These are phyloP conservation scores for Salix suchowensis DNA, from an alignment of 345 rosid genomes.

Conservation along the genomic window DNA sequence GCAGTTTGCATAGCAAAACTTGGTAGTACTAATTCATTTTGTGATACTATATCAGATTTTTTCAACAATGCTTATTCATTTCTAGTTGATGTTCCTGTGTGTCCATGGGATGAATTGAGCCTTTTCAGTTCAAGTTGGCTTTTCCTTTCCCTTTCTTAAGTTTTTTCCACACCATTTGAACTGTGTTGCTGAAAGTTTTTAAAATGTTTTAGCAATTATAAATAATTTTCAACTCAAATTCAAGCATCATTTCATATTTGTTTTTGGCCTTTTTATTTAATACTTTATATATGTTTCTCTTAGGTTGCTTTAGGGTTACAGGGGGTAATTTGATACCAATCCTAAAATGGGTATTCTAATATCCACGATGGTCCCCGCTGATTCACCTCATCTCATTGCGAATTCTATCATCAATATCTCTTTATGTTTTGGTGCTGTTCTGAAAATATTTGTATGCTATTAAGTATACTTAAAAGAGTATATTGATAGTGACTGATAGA, in stretches of 20 bases:
- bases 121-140: not conserved
- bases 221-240: not conserved
- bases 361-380: not conserved
- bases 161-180: not conserved
- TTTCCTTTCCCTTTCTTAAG: not conserved
- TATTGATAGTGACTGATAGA: not conserved
- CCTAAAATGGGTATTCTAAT: not conserved
- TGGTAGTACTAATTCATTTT: slow-evolving; percentile 4
- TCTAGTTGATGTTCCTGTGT: not conserved
- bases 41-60: not conserved
- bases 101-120: not conserved
- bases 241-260: not conserved
- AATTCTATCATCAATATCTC: not conserved
- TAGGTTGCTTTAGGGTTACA: not conserved
- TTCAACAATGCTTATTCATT: not conserved
- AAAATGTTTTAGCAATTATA: not conserved
- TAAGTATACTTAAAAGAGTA: not conserved
- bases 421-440: not conserved
- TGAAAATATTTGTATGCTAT: not conserved
- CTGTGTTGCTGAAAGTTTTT: not conserved
- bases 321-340: not conserved
- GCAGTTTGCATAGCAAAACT: not conserved
- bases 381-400: not conserved
- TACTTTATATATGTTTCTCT: not conserved
- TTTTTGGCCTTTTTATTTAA: not conserved